Evolutionary conservation across 805 yeast genomes (phyloP).

Genomic region (Metschnikowia similis): DNA sequence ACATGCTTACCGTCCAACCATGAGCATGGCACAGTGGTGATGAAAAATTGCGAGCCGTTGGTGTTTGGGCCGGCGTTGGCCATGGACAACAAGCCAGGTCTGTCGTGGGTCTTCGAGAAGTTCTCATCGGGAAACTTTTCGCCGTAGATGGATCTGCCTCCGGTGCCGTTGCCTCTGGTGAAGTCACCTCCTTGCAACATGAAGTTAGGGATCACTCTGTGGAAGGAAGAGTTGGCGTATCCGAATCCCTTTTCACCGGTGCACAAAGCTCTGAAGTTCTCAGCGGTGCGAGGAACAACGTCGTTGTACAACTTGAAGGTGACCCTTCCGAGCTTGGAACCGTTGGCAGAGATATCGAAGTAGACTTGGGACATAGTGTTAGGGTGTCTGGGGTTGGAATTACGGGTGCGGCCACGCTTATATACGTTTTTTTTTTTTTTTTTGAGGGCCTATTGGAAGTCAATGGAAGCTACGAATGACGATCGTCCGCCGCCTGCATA

Average conservation of each 20-base stretch:
- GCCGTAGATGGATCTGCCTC: slow-evolving; percentile 88
- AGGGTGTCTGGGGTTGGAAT: neutral
- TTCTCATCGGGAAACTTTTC: slow-evolving; percentile 87
- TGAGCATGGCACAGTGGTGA: slow-evolving; percentile 82
- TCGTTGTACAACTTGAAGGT: slow-evolving; percentile 85
- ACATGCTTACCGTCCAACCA: slow-evolving; percentile 96
- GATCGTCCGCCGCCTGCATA: neutral
- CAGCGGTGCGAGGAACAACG: slow-evolving; percentile 92
- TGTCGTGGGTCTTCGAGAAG: slow-evolving; percentile 69
- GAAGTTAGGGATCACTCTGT: slow-evolving; percentile 94
- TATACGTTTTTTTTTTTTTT: slow-evolving; percentile 5
- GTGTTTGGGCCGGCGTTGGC: slow-evolving; percentile 99
- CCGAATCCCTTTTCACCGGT: slow-evolving; percentile 96
- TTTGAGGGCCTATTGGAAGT: slow-evolving; percentile 8
- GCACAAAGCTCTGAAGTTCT: slow-evolving; percentile 90
- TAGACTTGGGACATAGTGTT: slow-evolving; percentile 60
- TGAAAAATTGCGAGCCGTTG: slow-evolving; percentile 96
- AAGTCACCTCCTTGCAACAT: slow-evolving; percentile 92
- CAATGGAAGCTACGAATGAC: slow-evolving; percentile 8
- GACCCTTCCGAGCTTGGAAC: slow-evolving; percentile 68
- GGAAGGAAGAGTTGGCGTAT: slow-evolving; percentile 82
- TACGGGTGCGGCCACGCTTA: slow-evolving; percentile 8
- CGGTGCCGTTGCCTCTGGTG: slow-evolving; percentile 78
- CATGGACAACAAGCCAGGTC: slow-evolving; percentile 90
- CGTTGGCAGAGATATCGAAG: slow-evolving; percentile 80